Evolutionary conservation across 768 basidiomycete species (phyloP), one percentile per base, ranked within the genome.

Genomic region (Porpolomopsis calyptriformis): DNA sequence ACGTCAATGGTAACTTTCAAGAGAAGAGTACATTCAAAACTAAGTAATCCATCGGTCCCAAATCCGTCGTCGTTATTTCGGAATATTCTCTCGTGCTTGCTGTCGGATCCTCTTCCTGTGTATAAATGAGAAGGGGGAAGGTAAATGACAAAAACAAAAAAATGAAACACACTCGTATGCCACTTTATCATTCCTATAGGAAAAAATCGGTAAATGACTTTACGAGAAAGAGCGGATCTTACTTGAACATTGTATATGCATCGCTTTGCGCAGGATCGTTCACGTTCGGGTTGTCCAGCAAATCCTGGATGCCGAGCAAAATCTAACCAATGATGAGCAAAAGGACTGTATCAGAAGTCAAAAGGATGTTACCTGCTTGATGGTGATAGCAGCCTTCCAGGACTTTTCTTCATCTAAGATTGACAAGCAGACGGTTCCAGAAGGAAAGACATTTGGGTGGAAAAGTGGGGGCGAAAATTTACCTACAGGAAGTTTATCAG

Each of bases 161-260:
- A 11, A 22, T 34, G 12, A 40, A 43, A 72, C 82, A 65, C 59
- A 89, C 88, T 96, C 90, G 57, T 98, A 98, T 23, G 90, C 91
- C 16, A 72, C 67, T 56, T 87, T 88, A 68, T 98, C 94, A 59
- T 93, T 97, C 72, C 93, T 96, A 40, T 24, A 10, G 33, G 12
- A 18, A 37, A 7, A 49, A 58, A 25, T 59, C n/a, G 46, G 36
- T 29, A 26, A 40, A 18, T 27, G 29, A 24, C 45, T 49, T 34
- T 4, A 46, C n/a, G 19, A 35, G 33, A 37, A 14, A 29, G 37
- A 35, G 19, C 19, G 47, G 2, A 19, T 69, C 90, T 57, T 55
- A 94, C 93, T 94, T 96, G 75, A 92, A 98, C 82, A 96, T 87
- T 25, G 90, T 93, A 64, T 98, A 98, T 9, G 96, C 96, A 55